Conservation (phyloP, 495 filamentous ascomycete species). For the Recurvomyces mirabilis region DNA sequence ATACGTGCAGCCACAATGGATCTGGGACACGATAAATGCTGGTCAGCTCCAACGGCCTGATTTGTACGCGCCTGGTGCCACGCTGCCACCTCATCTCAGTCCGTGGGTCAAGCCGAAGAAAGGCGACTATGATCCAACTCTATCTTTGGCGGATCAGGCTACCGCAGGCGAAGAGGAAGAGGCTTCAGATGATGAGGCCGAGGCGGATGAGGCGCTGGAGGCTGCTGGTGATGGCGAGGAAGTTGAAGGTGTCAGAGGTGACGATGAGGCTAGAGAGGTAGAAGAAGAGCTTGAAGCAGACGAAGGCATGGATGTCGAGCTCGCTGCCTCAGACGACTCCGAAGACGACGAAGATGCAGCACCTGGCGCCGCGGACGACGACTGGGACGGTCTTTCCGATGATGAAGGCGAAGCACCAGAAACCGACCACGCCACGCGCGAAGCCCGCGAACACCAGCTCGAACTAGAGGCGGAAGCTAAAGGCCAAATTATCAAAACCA, state of each 20-base stretch:
- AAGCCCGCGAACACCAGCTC: constrained; percentile 56
- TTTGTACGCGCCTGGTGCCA: constrained; percentile 78
- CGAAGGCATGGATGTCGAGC: constrained; percentile 48
- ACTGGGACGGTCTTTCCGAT: constrained; percentile 37
- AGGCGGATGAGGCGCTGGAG: constrained; percentile 35
- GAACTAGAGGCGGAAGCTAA: constrained; percentile 86
- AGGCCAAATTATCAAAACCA: constrained; percentile 32
- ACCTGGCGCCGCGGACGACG: constrained; percentile 27
- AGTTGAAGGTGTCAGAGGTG: constrained; percentile 22
- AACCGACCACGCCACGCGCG: constrained; percentile 37
- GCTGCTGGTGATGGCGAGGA: constrained; percentile 35
- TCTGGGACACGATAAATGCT: constrained; percentile 92
- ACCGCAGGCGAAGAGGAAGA: constrained; percentile 72
- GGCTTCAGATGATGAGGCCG: constrained; percentile 51
- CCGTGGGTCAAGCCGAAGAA: constrained; percentile 84
- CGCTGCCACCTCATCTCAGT: constrained; percentile 85
- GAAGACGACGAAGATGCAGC: constrained; percentile 36
- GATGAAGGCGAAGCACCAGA: constrained; percentile 42
- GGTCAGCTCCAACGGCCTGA: constrained; percentile 77
- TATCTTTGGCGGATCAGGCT: constrained; percentile 62
- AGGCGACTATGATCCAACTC: constrained; percentile 79
- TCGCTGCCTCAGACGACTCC: constrained; percentile 37
- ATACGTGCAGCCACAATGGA: constrained; percentile 94
- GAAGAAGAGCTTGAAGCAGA: constrained; percentile 30
- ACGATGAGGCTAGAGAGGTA: constrained; percentile 29